A percentile compares a stretch with the other conserved stretches of the same genome.
Conservation (phyloP, 2,329 filamentous ascomycete species). For the Aureobasidium sp. region DNA sequence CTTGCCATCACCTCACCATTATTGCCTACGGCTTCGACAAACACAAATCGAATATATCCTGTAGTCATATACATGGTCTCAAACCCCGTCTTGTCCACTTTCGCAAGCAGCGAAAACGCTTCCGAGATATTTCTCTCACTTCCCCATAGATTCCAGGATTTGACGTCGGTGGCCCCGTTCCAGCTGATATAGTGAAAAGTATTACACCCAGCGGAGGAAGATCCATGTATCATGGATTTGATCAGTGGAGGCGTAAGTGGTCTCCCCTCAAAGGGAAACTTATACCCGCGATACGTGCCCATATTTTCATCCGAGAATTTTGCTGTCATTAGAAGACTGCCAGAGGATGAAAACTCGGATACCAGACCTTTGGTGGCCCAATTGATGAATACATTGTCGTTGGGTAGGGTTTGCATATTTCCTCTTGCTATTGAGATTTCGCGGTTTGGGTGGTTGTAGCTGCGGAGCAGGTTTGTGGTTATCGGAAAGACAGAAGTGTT, state of each 20-base stretch:
- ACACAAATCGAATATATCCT: neutral
- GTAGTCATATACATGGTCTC: conserved; percentile 11
- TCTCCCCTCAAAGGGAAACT: conserved; percentile 29
- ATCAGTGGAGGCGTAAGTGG: conserved; percentile 23
- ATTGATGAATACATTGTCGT: conserved; percentile 31
- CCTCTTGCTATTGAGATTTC: conserved; percentile 27
- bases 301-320: conserved; percentile 28
- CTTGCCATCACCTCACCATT: neutral
- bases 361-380: conserved; percentile 33
- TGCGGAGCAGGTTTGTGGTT: conserved; percentile 9
- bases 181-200: conserved; percentile 30
- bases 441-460: conserved; percentile 30
- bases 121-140: neutral
- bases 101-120: neutral
- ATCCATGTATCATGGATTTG: conserved; percentile 27
- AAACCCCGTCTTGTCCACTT: conserved; percentile 10
- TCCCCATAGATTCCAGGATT: conserved; percentile 30
- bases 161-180: conserved; percentile 35
- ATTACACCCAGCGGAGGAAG: conserved; percentile 22
- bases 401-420: conserved; percentile 30
- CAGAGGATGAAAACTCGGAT: conserved; percentile 28
- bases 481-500: neutral
- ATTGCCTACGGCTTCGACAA: neutral
- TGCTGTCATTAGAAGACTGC: conserved; percentile 28
- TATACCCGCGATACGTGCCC: conserved; percentile 36